Percentiles rank a stretch among this genome's conserved stretches.
These are phyloP conservation scores for Climacium dendroides DNA, from an alignment of 225 moss, liverwort and hornwort species.

Conservation along the genomic window DNA sequence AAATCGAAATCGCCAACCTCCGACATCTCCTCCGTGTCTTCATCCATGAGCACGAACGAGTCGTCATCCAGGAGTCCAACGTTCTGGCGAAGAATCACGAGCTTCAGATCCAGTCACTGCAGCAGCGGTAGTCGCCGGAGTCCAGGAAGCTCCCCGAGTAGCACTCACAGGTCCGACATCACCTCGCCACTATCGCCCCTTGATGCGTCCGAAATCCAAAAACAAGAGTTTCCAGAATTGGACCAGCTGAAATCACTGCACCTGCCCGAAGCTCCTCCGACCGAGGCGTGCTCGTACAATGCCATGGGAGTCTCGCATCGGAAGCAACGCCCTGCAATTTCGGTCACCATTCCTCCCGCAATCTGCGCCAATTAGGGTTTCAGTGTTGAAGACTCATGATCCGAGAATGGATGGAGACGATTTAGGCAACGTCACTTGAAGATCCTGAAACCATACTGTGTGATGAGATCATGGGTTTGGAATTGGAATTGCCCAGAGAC, in stretches of 20 bases:
- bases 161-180: not conserved
- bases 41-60: not conserved
- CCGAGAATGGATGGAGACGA: not conserved
- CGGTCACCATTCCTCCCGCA: not conserved
- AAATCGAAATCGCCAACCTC: not conserved
- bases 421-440: not conserved
- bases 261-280: not conserved
- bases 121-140: not conserved
- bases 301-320: not conserved
- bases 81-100: conserved; percentile 14
- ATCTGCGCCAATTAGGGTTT: not conserved
- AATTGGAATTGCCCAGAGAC: not conserved
- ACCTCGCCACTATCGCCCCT: not conserved
- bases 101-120: not conserved
- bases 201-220: not conserved
- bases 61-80: not conserved
- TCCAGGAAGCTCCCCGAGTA: not conserved
- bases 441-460: not conserved
- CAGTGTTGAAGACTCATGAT: not conserved
- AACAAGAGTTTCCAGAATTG: not conserved
- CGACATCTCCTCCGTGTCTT: conserved; percentile 3
- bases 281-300: not conserved
- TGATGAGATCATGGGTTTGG: no score
- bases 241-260: not conserved
- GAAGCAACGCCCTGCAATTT: not conserved